Percentiles rank a stretch among this genome's conserved stretches.
phyloP scores from a whole-genome alignment of 352 stramenopile species.

The Pythium folliculosum region DNA sequence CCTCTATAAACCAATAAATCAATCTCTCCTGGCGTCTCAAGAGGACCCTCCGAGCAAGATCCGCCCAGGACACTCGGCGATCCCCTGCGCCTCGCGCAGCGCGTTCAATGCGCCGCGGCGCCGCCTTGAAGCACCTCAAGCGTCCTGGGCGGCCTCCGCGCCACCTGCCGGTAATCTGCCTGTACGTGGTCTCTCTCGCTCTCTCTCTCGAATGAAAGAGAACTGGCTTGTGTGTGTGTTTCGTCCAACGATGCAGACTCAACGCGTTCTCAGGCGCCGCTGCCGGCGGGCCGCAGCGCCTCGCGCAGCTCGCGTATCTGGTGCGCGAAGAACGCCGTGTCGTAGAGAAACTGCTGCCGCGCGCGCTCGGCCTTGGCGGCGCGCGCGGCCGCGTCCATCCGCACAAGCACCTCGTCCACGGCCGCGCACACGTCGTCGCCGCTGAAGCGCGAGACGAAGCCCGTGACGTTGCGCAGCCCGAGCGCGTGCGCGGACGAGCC shows the following conservation, averaged over 20 bases:
- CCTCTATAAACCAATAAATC: not conserved
- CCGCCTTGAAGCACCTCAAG: too few relatives aligned
- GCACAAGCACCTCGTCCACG: constrained; percentile 38
- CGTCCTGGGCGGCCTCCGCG: not conserved
- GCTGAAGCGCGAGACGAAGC: constrained; percentile 43
- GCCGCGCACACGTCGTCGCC: constrained; percentile 42
- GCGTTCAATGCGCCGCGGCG: too few relatives aligned
- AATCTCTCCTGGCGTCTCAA: not conserved
- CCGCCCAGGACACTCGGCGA: not conserved
- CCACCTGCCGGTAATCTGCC: too few relatives aligned
- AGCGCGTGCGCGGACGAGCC: constrained; percentile 33
- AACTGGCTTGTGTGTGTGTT: too few relatives aligned
- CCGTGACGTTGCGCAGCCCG: constrained; percentile 36
- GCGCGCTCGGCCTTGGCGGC: constrained; percentile 34
- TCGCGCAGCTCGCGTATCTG: constrained; percentile 52
- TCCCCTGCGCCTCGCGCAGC: too few relatives aligned
- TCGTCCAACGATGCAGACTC: too few relatives aligned
- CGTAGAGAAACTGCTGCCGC: constrained; percentile 60
- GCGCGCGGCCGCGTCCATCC: constrained; percentile 35
- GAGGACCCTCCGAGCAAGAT: too few relatives aligned
- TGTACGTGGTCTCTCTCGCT: too few relatives aligned
- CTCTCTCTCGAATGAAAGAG: too few relatives aligned
- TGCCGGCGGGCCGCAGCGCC: constrained; percentile 26
- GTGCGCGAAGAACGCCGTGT: constrained; percentile 67
- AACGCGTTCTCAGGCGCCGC: too few relatives aligned